phyloP scores from a whole-genome alignment of 1,139 yeast genomes.

The Suhomyces bribrorum region DNA sequence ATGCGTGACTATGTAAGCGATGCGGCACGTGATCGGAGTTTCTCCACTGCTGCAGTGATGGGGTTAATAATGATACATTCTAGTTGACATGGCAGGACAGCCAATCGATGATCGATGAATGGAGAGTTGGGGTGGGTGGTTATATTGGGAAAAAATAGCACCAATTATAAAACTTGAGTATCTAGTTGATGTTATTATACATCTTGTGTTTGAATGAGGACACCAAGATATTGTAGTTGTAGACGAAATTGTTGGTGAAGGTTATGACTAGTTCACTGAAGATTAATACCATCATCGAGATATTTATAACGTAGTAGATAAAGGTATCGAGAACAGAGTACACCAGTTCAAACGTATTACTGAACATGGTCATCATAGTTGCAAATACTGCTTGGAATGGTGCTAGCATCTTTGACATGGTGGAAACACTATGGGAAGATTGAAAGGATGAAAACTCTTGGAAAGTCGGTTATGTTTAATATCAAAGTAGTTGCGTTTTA shows the following conservation, averaged over 20 bases:
- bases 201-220: conserved; percentile 32
- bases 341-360: conserved; percentile 15
- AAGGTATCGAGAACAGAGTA: conserved; percentile 27
- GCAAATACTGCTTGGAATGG: conserved; percentile 7
- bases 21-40: not conserved
- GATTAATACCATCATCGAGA: conserved; percentile 26
- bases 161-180: no score
- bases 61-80: not conserved
- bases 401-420: conserved; percentile 4
- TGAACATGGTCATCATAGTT: conserved; percentile 8
- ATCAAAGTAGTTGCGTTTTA: no score
- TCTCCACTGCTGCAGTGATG: not conserved
- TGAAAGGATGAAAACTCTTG: not conserved
- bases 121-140: no score
- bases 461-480: not conserved
- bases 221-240: conserved; percentile 27
- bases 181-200: conserved; percentile 32
- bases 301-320: conserved; percentile 31
- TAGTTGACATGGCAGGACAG: not conserved
- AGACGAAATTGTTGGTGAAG: conserved; percentile 20
- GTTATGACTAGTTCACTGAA: conserved; percentile 28
- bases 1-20: not conserved
- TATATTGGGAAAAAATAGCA: no score
- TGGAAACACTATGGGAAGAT: not conserved
- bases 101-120: no score